Base-by-base conservation (phyloP, 345 rosid species). In the Ceriops zippeliana region DNA sequence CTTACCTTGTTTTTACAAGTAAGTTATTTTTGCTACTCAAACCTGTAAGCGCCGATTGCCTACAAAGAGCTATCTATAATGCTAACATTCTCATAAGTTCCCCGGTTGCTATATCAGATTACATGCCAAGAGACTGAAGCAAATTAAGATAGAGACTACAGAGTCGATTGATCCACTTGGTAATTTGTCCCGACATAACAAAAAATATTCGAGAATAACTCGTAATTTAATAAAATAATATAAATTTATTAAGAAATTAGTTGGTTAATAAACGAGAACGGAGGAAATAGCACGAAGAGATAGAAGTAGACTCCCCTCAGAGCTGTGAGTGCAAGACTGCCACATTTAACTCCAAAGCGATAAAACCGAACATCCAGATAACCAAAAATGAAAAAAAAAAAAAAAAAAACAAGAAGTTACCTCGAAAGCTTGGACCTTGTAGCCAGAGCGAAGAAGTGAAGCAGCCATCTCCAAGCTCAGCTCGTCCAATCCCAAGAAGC, bases 401-500 rank as follows among this genome's bases (percentile, higher is more conserved):
- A 15, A 42, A 13, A 42, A 2, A 42, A 42, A 42, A 15, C 1
- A 13, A 38, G 6, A 19, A 34, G 37, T 24, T 19, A 90, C 98
- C 90, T 90, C 88, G 64, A 85, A 88, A 38, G 96, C 96, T 77
- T 87, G 86, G 69, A 88, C 83, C 59, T 52, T 77, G 72, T 78
- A 87, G 66, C 98, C 93, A 69, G 88, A 81, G 65, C 61, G 76
- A 65, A 86, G 80, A 56, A 90, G 91, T 59, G 81, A 75, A 78
- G 89, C 85, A 37, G 96, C 96, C 89, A 90, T 83, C 51, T 92
- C 87, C 65, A 92, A 75, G 83, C 86, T 86, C 63, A 81, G 35
- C 11, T 68, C 82, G 59, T 90, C 92, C 66, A 92, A 70, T 19
- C 96, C 96, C 34, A 92, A 82, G 79, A 92, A 92, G 46, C 93